Evolutionary conservation across 2,329 filamentous ascomycete genomes (phyloP).

Genomic region (Exophiala sp.): DNA sequence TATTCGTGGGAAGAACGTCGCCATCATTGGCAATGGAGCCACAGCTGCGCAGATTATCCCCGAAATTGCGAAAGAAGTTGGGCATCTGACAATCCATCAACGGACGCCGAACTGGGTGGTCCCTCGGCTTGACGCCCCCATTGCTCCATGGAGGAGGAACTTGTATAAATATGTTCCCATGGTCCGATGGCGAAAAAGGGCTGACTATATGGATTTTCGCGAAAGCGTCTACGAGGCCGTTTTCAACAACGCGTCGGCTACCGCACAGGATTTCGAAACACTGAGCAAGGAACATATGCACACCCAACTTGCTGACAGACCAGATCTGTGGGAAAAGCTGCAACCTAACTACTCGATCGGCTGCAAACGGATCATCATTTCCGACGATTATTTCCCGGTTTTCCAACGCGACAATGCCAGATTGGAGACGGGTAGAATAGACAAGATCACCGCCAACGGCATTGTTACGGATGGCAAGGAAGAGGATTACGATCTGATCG

Average conservation of each 20-base stretch:
- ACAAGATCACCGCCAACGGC: conserved; percentile 44
- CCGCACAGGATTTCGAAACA: conserved; percentile 41
- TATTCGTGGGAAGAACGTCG: conserved; percentile 53
- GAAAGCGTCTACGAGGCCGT: conserved; percentile 48
- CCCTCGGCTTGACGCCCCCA: conserved; percentile 49
- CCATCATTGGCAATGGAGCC: conserved; percentile 60
- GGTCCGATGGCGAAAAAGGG: conserved; percentile 49
- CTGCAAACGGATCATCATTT: conserved; percentile 43
- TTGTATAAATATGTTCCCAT: conserved; percentile 52
- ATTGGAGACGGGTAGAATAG: conserved; percentile 51
- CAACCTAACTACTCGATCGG: conserved; percentile 52
- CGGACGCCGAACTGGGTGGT: conserved; percentile 59
- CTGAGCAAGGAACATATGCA: conserved; percentile 41
- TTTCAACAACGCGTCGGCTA: conserved; percentile 37
- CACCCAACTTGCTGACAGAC: conserved; percentile 45
- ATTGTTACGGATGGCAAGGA: conserved; percentile 45
- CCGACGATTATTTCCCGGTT: conserved; percentile 55
- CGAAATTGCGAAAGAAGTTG: conserved; percentile 51
- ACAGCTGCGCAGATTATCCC: conserved; percentile 59
- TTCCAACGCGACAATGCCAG: conserved; percentile 47
- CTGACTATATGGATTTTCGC: conserved; percentile 52
- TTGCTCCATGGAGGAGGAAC: conserved; percentile 42
- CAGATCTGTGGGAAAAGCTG: conserved; percentile 52
- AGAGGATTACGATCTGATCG: conserved; percentile 53
- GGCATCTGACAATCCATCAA: conserved; percentile 54